Evolutionary conservation across 345 rosid species (phyloP), one percentile per base, ranked within the genome.

Genomic region (Dipteronia sinensis): DNA sequence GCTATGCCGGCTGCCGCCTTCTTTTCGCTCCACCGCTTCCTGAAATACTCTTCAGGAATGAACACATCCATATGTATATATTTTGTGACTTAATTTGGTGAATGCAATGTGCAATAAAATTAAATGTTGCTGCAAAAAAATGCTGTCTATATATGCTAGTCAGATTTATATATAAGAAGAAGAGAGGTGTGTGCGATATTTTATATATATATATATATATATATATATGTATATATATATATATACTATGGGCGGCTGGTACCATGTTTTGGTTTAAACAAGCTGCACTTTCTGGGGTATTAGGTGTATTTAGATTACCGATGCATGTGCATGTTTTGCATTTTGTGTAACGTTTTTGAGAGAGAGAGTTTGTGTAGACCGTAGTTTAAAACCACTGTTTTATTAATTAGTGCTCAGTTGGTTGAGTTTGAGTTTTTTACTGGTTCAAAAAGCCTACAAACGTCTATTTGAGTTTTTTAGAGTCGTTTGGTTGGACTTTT

Each of bases 41-140:
- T 67, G 64, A 87, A 83, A 77, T 91, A 93, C 83, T 93, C 98
- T 72, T 91, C 92, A 12, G 92, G 87, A 80, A 93, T 89, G 78
- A 75, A 91, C 19, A 91, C 90, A 76, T 91, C 92, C 91, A 8
- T 20, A 1, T 0, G 38, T 34, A 5, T 4, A 34, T 34, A 34
- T 34, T 34, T 22, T n/a, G 25, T 29, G 17, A 71, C 20, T 51
- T 27, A n/a, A 23, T 56, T 67, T 17, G 75, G 53, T 22, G 47
- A 78, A 55, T n/a, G 38, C 44, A 40, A 31, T 15, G 22, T 3
- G 2, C 1, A 10, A 22, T 25, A 15, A 46, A 44, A 34, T 34
- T 34, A 34, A 34, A 42, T 66, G 22, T 66, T 66, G 23, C 13
- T 19, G 58, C 17, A 16, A 34, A 34, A 34, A 34, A 51, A 51